Evolutionary conservation across 1,284 basidiomycete species (phyloP).

Genomic region (Ceratobasidium sp.): DNA sequence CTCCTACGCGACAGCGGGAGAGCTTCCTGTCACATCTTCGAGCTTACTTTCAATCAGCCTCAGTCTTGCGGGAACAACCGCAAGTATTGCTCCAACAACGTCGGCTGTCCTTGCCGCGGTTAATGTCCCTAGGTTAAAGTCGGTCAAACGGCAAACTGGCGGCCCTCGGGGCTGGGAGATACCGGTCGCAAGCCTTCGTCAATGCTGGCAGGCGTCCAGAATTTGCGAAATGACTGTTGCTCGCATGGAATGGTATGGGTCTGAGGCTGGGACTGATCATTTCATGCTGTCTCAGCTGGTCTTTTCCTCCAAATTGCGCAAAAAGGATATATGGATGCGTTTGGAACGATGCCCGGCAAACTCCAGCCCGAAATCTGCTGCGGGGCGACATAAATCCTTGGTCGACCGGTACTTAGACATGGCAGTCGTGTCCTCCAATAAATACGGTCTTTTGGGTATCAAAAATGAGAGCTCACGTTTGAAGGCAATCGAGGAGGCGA

Average conservation of each 20-base stretch:
- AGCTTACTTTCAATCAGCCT: background rate
- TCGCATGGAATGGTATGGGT: background rate
- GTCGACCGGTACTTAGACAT: background rate
- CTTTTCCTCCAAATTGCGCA: background rate
- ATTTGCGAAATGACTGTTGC: slow-evolving; percentile 16
- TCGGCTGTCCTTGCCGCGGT: background rate
- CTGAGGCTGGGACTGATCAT: background rate
- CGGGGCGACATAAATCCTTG: background rate
- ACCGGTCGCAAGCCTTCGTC: background rate
- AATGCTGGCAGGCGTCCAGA: background rate
- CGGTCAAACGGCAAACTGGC: background rate
- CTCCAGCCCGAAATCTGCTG: background rate
- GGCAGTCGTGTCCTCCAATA: background rate
- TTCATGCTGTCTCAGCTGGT: slow-evolving; percentile 6
- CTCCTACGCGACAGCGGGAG: background rate
- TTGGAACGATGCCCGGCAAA: slow-evolving; percentile 9
- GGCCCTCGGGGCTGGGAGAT: background rate
- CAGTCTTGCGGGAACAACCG: background rate
- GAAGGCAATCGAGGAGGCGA: background rate
- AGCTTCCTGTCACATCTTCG: background rate
- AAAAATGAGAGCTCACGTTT: background rate
- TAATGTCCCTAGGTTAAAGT: background rate
- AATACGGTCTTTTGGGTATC: background rate
- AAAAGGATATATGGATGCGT: background rate
- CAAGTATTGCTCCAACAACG: background rate